Evolutionary conservation across 441 rosid species (phyloP), one percentile per base, ranked within the genome.

Genomic region (Geranium incanum): DNA sequence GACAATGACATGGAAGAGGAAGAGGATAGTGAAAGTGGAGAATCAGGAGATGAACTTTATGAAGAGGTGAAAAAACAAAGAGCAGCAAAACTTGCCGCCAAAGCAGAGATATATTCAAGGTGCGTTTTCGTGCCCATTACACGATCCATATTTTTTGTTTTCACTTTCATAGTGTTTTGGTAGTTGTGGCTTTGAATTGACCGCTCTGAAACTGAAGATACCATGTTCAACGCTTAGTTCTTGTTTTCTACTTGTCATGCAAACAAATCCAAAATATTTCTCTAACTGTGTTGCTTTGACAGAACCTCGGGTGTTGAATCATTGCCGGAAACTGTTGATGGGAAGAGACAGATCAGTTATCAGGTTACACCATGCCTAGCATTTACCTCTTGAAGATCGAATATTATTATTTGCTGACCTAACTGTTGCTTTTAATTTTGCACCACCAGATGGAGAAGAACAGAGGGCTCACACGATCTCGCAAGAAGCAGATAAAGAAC

Each of bases 11-110:
- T 76, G 68, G 83, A 84, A 69, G 83, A 84, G 68, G 83, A 84
- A 69, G 83, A 84, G 68, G 86, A 87, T 18, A 73, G 74, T 9
- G 88, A 84, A 65, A 71, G 80, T 36, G 88, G 75, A 71, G 85
- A 71, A 57, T 85, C 89, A 0, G 95, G 78, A 74, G 88, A 88
- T 82, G 97, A 94, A 66, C 85, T 85, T 71, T 91, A 93, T 71
- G 70, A 85, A 73, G 86, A 91, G 79, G 88, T 78, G 64, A 83
- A 86, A 73, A 79, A 72, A 70, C 79, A 79, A n/a, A 77, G 88
- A 75, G 86, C 79, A 39, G 86, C 87, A 70, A 91, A 83, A 83
- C 85, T 84, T 67, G 89, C 95, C 60, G 83, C 90, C 4, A 91
- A 91, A 83, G 87, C 90, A 70, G 87, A 82, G 81, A 81, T 75